phyloP scores from a whole-genome alignment of 306 rosid species.

The Citrullus amarus region DNA sequence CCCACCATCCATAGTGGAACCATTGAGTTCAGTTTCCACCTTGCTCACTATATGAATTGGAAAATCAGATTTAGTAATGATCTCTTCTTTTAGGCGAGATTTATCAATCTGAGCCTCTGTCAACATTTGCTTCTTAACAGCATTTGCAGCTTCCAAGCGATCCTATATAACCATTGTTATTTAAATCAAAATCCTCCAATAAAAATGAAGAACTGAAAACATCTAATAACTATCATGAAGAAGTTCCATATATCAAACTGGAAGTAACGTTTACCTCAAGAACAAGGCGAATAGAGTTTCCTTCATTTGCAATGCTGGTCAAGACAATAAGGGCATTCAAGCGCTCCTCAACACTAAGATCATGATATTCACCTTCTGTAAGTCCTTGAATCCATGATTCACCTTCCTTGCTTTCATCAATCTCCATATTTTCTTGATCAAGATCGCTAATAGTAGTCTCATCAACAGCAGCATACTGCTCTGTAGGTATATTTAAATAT shows the following conservation, averaged over 20 bases:
- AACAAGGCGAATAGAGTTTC: conserved; percentile 80
- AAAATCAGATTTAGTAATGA: conserved; percentile 41
- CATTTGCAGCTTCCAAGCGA: conserved; percentile 95
- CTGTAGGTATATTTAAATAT: conserved; percentile 24
- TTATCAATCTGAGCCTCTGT: conserved; percentile 96
- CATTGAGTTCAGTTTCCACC: conserved; percentile 43
- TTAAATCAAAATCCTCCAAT: conserved; percentile 14
- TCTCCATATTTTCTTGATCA: conserved; percentile 79
- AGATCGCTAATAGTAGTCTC: conserved; percentile 24
- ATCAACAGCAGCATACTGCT: conserved; percentile 27
- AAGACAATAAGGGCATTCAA: conserved; percentile 73
- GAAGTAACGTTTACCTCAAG: conserved; percentile 54
- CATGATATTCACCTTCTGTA: conserved; percentile 87
- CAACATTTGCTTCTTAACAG: conserved; percentile 99
- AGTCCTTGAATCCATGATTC: conserved; percentile 98
- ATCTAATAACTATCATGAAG: background rate
- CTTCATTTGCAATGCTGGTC: conserved; percentile 93
- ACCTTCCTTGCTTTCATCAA: conserved; percentile 91
- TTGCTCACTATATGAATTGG: conserved; percentile 41
- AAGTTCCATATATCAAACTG: background rate
- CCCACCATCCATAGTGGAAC: conserved; percentile 47
- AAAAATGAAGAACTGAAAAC: background rate
- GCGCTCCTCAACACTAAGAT: conserved; percentile 92
- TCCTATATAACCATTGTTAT: conserved; percentile 43
- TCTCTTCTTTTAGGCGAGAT: conserved; percentile 77